Percentiles rank a stretch among this genome's conserved stretches.
These are phyloP conservation scores for Tolypocladium paradoxum DNA, from an alignment of 2,329 filamentous ascomycete species.

Conservation along the genomic window DNA sequence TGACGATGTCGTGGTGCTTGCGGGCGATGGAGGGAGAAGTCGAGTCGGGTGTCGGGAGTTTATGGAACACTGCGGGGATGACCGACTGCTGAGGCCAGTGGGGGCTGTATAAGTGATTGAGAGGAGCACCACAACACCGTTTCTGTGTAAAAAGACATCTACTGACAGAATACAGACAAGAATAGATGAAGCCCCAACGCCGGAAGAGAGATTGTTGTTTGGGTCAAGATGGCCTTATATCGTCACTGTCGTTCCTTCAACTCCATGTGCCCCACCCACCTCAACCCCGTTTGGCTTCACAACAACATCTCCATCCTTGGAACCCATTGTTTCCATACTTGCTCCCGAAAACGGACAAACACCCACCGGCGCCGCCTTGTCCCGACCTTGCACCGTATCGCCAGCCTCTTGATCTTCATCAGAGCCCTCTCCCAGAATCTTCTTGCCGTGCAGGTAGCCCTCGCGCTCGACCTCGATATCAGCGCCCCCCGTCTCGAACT, in stretches of 20 bases:
- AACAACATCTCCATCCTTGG: neutral
- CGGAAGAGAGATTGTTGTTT: neutral
- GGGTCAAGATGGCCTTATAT: neutral
- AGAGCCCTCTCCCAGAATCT: constrained; percentile 33
- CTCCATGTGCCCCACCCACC: too few species aligned
- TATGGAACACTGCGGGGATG: too few species aligned
- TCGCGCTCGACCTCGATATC: constrained; percentile 46
- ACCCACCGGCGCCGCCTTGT: neutral
- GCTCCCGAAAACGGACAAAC: neutral
- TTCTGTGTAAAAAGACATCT: too few species aligned
- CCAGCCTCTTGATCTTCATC: neutral
- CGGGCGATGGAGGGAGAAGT: too few species aligned
- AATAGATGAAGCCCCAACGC: neutral
- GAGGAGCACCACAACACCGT: too few species aligned
- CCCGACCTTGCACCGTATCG: neutral
- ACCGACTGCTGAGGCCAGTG: too few species aligned
- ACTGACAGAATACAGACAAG: neutral
- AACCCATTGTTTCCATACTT: neutral
- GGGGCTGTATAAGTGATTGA: too few species aligned
- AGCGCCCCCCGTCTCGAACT: constrained; percentile 37
- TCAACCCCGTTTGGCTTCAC: neutral
- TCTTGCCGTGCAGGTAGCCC: constrained; percentile 54
- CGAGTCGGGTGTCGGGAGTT: too few species aligned
- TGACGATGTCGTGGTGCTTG: too few species aligned
- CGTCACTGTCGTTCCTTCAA: neutral